A percentile compares a stretch with the other conserved stretches of the same genome.
Evolutionary conservation across 495 filamentous ascomycete genomes (phyloP).

Genomic region (Penicillium bovifimosum): DNA sequence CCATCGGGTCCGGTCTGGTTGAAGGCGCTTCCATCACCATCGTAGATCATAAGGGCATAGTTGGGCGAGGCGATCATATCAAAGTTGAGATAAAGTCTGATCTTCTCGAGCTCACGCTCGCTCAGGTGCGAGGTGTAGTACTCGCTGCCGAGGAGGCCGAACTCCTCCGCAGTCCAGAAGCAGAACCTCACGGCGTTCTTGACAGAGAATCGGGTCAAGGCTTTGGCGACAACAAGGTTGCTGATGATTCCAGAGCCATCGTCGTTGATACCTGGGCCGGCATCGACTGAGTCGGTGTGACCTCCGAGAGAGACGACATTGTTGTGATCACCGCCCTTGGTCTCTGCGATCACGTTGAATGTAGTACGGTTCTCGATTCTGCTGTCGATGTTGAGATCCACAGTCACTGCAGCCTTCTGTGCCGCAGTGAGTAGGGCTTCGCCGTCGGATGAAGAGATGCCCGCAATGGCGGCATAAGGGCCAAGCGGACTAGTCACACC

Average conservation of each 20-base stretch:
- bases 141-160: slow-evolving; percentile 58
- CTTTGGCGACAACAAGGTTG: slow-evolving; percentile 57
- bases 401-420: slow-evolving; percentile 26
- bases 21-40: slow-evolving; percentile 62
- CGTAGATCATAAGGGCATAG: slow-evolving; percentile 62
- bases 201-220: slow-evolving; percentile 51
- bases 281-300: slow-evolving; percentile 64
- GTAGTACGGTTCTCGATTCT: slow-evolving; percentile 45
- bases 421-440: slow-evolving; percentile 38
- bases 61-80: slow-evolving; percentile 77
- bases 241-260: slow-evolving; percentile 62
- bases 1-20: slow-evolving; percentile 58
- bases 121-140: slow-evolving; percentile 51
- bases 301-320: slow-evolving; percentile 60
- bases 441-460: slow-evolving; percentile 51
- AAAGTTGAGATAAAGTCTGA: slow-evolving; percentile 68
- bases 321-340: slow-evolving; percentile 57
- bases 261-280: slow-evolving; percentile 62
- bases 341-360: slow-evolving; percentile 64
- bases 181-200: slow-evolving; percentile 65
- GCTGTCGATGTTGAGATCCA: slow-evolving; percentile 30
- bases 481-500: slow-evolving; percentile 40
- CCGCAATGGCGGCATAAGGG: slow-evolving; percentile 46
- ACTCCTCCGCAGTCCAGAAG: slow-evolving; percentile 66
- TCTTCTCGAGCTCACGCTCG: slow-evolving; percentile 46